Evolutionary conservation across 345 rosid genomes (phyloP), one percentile per base, ranked within the genome.

Genomic region (Mangifera indica): DNA sequence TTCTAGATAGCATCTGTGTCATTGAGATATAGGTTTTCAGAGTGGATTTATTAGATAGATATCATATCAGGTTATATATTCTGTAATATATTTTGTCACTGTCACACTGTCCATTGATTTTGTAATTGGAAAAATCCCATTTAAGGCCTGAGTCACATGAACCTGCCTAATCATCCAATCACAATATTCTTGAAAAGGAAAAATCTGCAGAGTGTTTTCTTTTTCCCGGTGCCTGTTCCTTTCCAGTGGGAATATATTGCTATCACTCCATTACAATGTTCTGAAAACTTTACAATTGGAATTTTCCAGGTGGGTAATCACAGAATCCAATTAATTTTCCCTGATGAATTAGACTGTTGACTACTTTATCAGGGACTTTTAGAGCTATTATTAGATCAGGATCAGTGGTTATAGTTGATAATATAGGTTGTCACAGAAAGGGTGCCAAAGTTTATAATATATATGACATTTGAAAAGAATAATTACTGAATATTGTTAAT

Each of bases 381-480:
- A 34, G 37, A 34, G 37, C 6, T 34, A 34, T 34, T 34, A 34
- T 34, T 7, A 34, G 37, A 34, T 34, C 37, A 34, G 4, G 37
- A 34, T 7, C 37, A 34, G 37, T 34, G 6, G 0, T 34, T 3
- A 2, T 32, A 32, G 37, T 2, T 32, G 37, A 32, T 32, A n/a
- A 34, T 34, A 34, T 5, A 7, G 37, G 37, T 34, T 34, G 37
- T 5, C 37, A 34, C 37, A n/a, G n/a, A 34, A 34, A 34, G 37
- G 37, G 7, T 34, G 7, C 37, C 37, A 34, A 32, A 34, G 14
- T 44, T 54, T 55, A 34, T 3, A 2, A 34, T 34, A 34, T 34
- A 56, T 46, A 45, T 60, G 48, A 55, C 29, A 55, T 54, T 42
- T 40, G 40, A 7, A 60, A 72, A 72, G 65, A 76, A 71, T 66